Evolutionary conservation across 768 basidiomycete species (phyloP).

Genomic region (Porpolomopsis calyptriformis): DNA sequence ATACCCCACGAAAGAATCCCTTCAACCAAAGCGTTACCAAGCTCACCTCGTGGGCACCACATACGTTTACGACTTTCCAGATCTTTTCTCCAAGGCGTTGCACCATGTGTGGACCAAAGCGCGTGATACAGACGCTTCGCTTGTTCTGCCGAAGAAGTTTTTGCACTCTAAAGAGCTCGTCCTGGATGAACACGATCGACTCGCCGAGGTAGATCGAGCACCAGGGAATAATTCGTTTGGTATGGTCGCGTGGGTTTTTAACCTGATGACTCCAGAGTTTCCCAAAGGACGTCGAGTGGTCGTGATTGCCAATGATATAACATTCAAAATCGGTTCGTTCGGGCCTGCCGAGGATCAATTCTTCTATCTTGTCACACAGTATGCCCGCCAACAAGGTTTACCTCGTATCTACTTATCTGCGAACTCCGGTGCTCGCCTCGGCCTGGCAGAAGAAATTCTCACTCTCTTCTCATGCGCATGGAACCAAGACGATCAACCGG

Average conservation of each 20-base stretch:
- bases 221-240: slow-evolving; percentile 93
- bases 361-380: slow-evolving; percentile 91
- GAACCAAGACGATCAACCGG: slow-evolving; percentile 71
- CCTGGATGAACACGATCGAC: slow-evolving; percentile 84
- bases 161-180: slow-evolving; percentile 86
- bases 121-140: slow-evolving; percentile 48
- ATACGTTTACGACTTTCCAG: slow-evolving; percentile 99
- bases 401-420: slow-evolving; percentile 97
- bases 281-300: slow-evolving; percentile 80
- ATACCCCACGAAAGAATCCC: slow-evolving; percentile 94
- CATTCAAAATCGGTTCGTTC: slow-evolving; percentile 97
- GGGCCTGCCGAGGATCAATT: slow-evolving; percentile 93
- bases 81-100: slow-evolving; percentile 94
- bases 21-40: slow-evolving; percentile 98
- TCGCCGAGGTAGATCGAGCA: slow-evolving; percentile 82
- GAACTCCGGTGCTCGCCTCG: slow-evolving; percentile 96
- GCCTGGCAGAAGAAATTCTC: slow-evolving; percentile 87
- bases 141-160: slow-evolving; percentile 66
- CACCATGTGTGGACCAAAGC: slow-evolving; percentile 85
- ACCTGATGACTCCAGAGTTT: slow-evolving; percentile 83
- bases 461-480: slow-evolving; percentile 85
- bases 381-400: slow-evolving; percentile 78
- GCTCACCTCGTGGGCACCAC: slow-evolving; percentile 97
- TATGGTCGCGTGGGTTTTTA: slow-evolving; percentile 98
- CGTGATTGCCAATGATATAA: slow-evolving; percentile 96